Evolutionary conservation across 1,284 basidiomycete genomes (phyloP), one percentile per base, ranked within the genome.

Genomic region (Xerocomus nothofagi): DNA sequence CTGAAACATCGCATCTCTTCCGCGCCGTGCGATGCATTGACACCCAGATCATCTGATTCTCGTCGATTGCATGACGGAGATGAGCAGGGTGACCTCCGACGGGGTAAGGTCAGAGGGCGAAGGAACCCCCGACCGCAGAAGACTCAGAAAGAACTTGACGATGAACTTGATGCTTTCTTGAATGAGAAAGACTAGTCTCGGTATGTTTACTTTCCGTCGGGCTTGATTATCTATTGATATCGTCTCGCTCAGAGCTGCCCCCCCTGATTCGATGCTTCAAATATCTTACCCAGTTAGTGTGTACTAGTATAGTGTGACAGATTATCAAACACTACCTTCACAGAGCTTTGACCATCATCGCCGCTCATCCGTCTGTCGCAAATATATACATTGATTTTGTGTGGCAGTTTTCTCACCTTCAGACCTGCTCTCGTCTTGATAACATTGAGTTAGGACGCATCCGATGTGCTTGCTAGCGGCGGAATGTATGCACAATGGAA

Each of bases 111-210:
- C 44, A 63, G 62, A 59, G 62, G 61, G 55, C 60, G 68, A 49
- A 55, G 60, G 51, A 62, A 66, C 39, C 61, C 62, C 40, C 73
- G 77, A 37, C 78, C 79, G 10, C 74, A 58, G 37, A 80, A 80
- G 64, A 86, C 81, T 1, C 81, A 81, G 60, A 78, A 85, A 64
- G 85, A 90, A 57, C 71, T 90, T 32, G 87, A 90, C 57, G 86
- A 84, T 42, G 87, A 90, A 59, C 69, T 90, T 43, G 87, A 90
- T 43, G 84, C 84, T 14, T 90, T 90, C 66, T 65, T 88, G 54
- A 77, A 77, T n/a, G 70, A 73, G 50, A 68, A 68, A 49, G 60
- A 63, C 43, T 73, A 57, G 53, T 47, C 44, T 6, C 15, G 38
- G 62, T 60, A 32, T 39, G 60, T 54, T 21, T 20, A 6, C 9